A percentile compares a stretch with the other conserved stretches of the same genome.
These are phyloP conservation scores for Venturia effusa DNA, from an alignment of 2,329 filamentous ascomycete species.

Conservation along the genomic window DNA sequence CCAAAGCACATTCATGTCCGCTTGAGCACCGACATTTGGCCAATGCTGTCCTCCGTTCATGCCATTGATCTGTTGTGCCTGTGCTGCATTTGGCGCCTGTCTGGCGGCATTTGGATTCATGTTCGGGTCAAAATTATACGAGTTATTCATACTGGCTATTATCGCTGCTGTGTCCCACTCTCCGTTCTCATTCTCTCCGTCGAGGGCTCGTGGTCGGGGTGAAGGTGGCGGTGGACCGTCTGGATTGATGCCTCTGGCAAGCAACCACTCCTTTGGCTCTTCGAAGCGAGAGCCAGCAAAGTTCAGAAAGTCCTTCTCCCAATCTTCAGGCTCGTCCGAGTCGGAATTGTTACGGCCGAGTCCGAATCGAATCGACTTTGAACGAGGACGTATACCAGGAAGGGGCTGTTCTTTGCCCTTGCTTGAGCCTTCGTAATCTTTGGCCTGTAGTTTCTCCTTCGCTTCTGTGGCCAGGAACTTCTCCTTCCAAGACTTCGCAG, in stretches of 20 bases:
- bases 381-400: background rate
- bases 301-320: background rate
- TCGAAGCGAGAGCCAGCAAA: background rate
- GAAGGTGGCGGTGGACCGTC: background rate
- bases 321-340: background rate
- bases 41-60: conserved; percentile 8
- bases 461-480: background rate
- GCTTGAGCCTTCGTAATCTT: background rate
- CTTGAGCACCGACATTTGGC: conserved; percentile 27
- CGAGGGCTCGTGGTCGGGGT: background rate
- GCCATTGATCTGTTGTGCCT: conserved; percentile 10
- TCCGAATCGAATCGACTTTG: background rate
- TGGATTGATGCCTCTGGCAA: background rate
- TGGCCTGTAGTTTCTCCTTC: background rate
- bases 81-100: conserved; percentile 7
- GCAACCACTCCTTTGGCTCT: conserved; percentile 3
- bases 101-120: background rate
- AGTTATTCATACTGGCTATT: conserved; percentile 7
- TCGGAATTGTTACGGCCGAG: background rate
- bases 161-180: background rate
- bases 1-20: conserved; percentile 33
- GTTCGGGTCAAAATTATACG: conserved; percentile 2
- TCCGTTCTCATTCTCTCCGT: conserved; percentile 2
- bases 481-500: background rate
- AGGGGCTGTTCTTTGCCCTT: background rate